Conservation (phyloP, 192 early-diverging fungal species). For the Coemansia sp. region DNA sequence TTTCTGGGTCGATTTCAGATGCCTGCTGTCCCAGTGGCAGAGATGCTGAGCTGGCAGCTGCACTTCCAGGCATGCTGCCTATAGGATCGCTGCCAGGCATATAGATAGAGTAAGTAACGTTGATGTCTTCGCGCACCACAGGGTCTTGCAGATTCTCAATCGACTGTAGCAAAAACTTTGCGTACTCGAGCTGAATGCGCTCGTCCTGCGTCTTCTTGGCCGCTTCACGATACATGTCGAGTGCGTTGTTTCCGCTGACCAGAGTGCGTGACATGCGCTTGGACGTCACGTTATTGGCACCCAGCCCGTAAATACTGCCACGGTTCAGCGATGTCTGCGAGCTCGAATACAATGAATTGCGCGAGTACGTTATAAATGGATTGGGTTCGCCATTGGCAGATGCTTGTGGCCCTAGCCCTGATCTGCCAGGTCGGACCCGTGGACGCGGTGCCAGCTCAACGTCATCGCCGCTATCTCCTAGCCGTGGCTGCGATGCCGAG, state of each 20-base stretch:
- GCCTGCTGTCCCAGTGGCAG: conserved; percentile 52
- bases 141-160: conserved; percentile 56
- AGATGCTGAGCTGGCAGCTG: conserved; percentile 38
- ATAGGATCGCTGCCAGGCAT: conserved; percentile 32
- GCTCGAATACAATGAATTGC: conserved; percentile 55
- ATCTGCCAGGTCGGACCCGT: conserved; percentile 39
- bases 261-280: conserved; percentile 54
- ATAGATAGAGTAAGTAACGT: conserved; percentile 53
- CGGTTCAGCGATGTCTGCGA: conserved; percentile 51
- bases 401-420: conserved; percentile 17
- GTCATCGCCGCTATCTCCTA: conserved; percentile 15
- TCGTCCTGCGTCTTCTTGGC: conserved; percentile 75
- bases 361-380: conserved; percentile 51
- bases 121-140: conserved; percentile 45
- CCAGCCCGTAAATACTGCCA: conserved; percentile 45
- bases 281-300: conserved; percentile 14
- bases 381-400: conserved; percentile 32
- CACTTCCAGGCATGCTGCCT: conserved; percentile 24
- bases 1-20: conserved; percentile 40
- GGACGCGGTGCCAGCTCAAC: conserved; percentile 37
- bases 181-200: conserved; percentile 70
- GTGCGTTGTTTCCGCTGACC: conserved; percentile 48
- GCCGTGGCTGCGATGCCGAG: conserved; percentile 42
- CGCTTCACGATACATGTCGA: conserved; percentile 72
- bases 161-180: conserved; percentile 72